Conservation (phyloP, 805 yeast genomes). For the Candida odintsovae region DNA sequence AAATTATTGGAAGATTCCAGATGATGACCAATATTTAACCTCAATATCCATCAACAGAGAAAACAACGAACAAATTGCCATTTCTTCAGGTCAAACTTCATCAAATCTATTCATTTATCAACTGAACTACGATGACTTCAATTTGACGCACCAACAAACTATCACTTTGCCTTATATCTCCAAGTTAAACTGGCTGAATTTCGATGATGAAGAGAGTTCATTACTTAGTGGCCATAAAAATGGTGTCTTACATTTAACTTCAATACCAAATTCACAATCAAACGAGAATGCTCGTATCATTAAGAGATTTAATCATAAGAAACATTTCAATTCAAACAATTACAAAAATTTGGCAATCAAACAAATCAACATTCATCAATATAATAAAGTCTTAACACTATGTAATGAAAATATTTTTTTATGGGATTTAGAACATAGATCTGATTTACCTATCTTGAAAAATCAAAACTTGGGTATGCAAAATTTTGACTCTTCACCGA, state of each 20-base stretch:
- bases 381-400: constrained; percentile 42
- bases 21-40: constrained; percentile 36
- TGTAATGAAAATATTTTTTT: constrained; percentile 67
- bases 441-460: constrained; percentile 53
- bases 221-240: constrained; percentile 70
- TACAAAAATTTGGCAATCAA: constrained; percentile 12
- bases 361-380: constrained; percentile 13
- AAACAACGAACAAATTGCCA: constrained; percentile 36
- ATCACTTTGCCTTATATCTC: constrained; percentile 51
- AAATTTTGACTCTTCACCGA: constrained; percentile 43
- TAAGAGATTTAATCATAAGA: constrained; percentile 73
- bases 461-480: constrained; percentile 45
- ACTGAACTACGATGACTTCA: constrained; percentile 32
- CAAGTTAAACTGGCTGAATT: constrained; percentile 47
- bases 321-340: constrained; percentile 40
- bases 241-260: constrained; percentile 68
- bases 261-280: constrained; percentile 51
- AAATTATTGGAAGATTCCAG: constrained; percentile 25
- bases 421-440: constrained; percentile 64
- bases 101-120: constrained; percentile 49
- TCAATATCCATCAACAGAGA: constrained; percentile 31
- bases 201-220: constrained; percentile 29
- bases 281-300: constrained; percentile 63
- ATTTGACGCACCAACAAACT: constrained; percentile 53
- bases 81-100: constrained; percentile 40